phyloP scores from a whole-genome alignment of 495 filamentous ascomycete genomes.

The Xylaria flabelliformis region DNA sequence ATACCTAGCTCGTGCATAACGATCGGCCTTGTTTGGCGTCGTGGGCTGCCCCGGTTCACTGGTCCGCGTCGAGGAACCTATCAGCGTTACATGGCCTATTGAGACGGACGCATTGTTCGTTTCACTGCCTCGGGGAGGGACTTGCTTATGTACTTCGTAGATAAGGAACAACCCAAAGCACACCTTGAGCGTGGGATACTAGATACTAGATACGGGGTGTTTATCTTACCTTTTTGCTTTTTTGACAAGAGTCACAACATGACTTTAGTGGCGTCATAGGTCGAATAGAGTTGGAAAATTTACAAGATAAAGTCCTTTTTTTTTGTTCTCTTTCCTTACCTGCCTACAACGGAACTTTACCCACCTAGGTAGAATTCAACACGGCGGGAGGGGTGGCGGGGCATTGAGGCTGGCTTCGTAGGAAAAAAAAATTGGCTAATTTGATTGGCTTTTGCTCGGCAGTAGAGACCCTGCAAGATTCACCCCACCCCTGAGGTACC shows the following conservation, averaged over 20 bases:
- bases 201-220: no score
- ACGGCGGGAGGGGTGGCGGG: slow-evolving; percentile 6
- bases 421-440: background rate
- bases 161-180: background rate
- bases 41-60: background rate
- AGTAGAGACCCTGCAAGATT: background rate
- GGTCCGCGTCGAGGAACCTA: background rate
- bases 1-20: slow-evolving; percentile 1
- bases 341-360: no score
- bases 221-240: no score
- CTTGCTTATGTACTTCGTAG: background rate
- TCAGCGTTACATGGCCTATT: background rate
- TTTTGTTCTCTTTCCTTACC: no score
- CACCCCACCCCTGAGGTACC: background rate
- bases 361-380: no score
- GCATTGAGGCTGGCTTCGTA: background rate
- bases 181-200: no score
- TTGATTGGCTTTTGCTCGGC: background rate
- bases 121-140: background rate
- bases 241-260: no score
- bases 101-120: background rate
- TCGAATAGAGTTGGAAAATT: no score
- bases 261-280: no score
- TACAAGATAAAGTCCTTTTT: no score
- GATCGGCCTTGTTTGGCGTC: background rate